These are phyloP conservation scores for Rhizopogon roseolus DNA, from an alignment of 768 basidiomycete genomes.

Conservation along the genomic window DNA sequence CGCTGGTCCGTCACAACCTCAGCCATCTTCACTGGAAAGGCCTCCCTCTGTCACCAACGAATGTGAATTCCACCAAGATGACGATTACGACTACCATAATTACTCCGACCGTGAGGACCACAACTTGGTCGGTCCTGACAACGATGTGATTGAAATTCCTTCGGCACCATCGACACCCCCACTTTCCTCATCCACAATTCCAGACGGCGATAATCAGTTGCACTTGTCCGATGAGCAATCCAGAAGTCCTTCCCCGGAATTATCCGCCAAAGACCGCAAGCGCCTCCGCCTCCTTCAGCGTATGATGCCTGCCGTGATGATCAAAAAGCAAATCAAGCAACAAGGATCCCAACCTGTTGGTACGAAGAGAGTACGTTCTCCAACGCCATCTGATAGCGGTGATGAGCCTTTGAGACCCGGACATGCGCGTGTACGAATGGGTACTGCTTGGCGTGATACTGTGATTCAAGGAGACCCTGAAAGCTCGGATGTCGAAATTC, in stretches of 20 bases:
- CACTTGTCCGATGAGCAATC: slow-evolving; percentile 9
- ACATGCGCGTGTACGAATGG: slow-evolving; percentile 38
- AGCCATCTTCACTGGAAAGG: not conserved
- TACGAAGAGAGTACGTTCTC: slow-evolving; percentile 1
- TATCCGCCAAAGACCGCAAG: slow-evolving; percentile 29
- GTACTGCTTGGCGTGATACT: slow-evolving; percentile 25
- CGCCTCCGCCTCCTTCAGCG: slow-evolving; percentile 34
- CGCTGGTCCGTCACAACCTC: slow-evolving; percentile 4
- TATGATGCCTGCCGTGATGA: slow-evolving; percentile 55
- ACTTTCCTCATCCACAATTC: slow-evolving; percentile 1
- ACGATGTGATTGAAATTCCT: slow-evolving; percentile 8
- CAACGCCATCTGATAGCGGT: slow-evolving; percentile 21
- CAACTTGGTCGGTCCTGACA: not conserved
- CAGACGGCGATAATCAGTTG: slow-evolving; percentile 4
- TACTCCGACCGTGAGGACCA: not conserved
- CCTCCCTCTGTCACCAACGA: not conserved
- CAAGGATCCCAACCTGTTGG: not conserved
- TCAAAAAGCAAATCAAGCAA: slow-evolving; percentile 28
- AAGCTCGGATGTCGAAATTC: slow-evolving; percentile 40
- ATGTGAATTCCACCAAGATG: slow-evolving; percentile 10
- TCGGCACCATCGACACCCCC: slow-evolving; percentile 9
- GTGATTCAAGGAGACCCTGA: slow-evolving; percentile 62
- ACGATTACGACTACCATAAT: slow-evolving; percentile 10
- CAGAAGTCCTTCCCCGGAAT: slow-evolving; percentile 5
- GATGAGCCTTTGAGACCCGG: slow-evolving; percentile 47